Base-by-base conservation (phyloP, 352 stramenopile genomes). In the Peronospora farinosa region DNA sequence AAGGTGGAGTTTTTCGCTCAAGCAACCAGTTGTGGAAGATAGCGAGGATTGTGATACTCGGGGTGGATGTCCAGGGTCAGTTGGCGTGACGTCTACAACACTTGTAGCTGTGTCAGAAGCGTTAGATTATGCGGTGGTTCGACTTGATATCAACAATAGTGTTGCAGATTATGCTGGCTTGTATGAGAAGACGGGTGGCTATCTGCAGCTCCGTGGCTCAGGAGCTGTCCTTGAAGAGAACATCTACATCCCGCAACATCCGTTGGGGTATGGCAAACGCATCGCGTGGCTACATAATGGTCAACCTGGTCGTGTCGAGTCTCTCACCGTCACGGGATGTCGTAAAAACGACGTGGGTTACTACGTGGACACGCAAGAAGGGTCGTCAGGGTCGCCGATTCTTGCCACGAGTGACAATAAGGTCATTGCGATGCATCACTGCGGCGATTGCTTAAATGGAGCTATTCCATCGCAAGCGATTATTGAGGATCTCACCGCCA, bases 391-490 rank as follows among this genome's bases (percentile, higher is more conserved):
- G 3, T 81, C 80, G 10, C 78, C 80, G 0, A 67, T 89, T 21
- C 70, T 92, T 25, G 65, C 52, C 0, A 63, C 42, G 1, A 61
- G 35, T 2, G 80, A 92, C 55, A 74, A 86, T 47, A 49, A 55
- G 0, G 80, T 89, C 13, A 69, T 92, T n/a, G 80, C 75, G 19
- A 56, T 92, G 37, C 80, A 92, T 44, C 78, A 89, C 49, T 89
- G 78, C 51, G 80, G 80, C 5, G 78, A 74, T 7, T 92, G 80
- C 39, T 47, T 80, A 23, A 91, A 91, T 54, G 78, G 72, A 40
- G 76, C 49, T 2, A 83, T 90, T 30, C 66, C 71, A 1, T 65
- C 66, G 7, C 67, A 69, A 39, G 50, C 67, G 41, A 65, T 90
- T 33, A 78, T 90, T 35, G 40, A 54, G 12, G 60, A 75, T 36